Conservation (phyloP, 1,139 yeast species). For the Debaryomyces subglobosus region DNA sequence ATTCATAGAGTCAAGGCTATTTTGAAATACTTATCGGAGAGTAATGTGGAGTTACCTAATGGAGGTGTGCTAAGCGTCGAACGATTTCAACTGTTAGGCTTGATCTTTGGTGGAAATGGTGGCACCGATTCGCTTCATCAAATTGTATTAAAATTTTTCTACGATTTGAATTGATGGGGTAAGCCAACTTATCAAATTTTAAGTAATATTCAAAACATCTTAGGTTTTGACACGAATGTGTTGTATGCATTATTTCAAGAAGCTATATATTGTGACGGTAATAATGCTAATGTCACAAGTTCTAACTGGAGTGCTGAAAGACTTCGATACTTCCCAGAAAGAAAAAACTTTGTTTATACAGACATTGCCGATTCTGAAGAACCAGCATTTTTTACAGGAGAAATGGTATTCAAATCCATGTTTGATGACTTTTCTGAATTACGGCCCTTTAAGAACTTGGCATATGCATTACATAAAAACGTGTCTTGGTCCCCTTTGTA, state of each 20-base stretch:
- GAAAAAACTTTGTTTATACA: slow-evolving; percentile 28
- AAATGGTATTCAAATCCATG: slow-evolving; percentile 58
- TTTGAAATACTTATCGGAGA: slow-evolving; percentile 32
- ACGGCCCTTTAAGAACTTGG: slow-evolving; percentile 41
- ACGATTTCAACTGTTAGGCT: slow-evolving; percentile 56
- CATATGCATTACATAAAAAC: slow-evolving; percentile 43
- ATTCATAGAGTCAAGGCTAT: slow-evolving; percentile 38
- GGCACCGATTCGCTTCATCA: slow-evolving; percentile 53
- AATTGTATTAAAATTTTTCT: slow-evolving; percentile 39
- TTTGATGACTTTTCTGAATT: slow-evolving; percentile 51
- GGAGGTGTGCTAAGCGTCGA: slow-evolving; percentile 53
- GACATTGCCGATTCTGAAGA: slow-evolving; percentile 12
- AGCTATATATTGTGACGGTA: slow-evolving; percentile 55
- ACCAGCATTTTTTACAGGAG: slow-evolving; percentile 56
- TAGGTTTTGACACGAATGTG: slow-evolving; percentile 55
- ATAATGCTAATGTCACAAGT: slow-evolving; percentile 13
- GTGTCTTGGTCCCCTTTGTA: slow-evolving; percentile 48
- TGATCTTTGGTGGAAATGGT: slow-evolving; percentile 52
- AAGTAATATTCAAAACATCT: slow-evolving; percentile 28
- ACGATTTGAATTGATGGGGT: slow-evolving; percentile 39
- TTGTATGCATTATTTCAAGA: slow-evolving; percentile 60
- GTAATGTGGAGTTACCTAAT: slow-evolving; percentile 43
- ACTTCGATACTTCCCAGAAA: slow-evolving; percentile 30
- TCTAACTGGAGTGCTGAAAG: slow-evolving; percentile 56
- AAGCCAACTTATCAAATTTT: slow-evolving; percentile 41